These are phyloP conservation scores for Wickerhamomyces rabaulensis DNA, from an alignment of 805 yeast species.

Conservation along the genomic window DNA sequence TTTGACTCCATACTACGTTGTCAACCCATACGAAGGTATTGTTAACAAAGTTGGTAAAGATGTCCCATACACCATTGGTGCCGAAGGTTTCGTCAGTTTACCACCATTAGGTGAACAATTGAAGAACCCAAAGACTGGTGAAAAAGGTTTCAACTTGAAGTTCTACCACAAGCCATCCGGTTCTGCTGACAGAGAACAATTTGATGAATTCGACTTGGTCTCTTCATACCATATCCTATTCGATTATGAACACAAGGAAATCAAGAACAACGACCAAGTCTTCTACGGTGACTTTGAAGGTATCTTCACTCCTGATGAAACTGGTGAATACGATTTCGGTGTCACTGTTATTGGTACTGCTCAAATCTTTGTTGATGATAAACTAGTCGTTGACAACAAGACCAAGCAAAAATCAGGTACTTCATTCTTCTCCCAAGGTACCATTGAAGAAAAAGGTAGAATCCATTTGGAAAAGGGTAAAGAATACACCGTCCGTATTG, in stretches of 20 bases:
- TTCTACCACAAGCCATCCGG: constrained; percentile 21
- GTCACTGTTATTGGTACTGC: constrained; percentile 50
- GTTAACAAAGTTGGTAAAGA: constrained; percentile 17
- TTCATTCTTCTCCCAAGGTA: constrained; percentile 48
- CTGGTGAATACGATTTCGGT: constrained; percentile 48
- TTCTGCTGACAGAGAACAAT: constrained; percentile 18
- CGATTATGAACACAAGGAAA: constrained; percentile 12
- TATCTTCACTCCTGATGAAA: constrained; percentile 36
- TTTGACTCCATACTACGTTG: constrained; percentile 39
- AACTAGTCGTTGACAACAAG: constrained; percentile 47
- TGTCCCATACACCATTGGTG: constrained; percentile 28
- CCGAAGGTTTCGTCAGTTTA: constrained; percentile 27
- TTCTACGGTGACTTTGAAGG: constrained; percentile 43
- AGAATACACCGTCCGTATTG: constrained; percentile 37
- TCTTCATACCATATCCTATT: constrained; percentile 17
- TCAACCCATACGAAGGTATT: constrained; percentile 45
- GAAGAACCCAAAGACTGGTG: constrained; percentile 8
- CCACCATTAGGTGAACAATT: constrained; percentile 25
- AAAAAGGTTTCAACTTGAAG: constrained; percentile 17
- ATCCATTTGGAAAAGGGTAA: constrained; percentile 36
- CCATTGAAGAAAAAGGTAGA: constrained; percentile 39
- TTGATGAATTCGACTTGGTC: constrained; percentile 23
- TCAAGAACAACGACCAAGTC: not conserved
- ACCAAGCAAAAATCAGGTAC: constrained; percentile 46
- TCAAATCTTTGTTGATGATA: constrained; percentile 43